Conservation (phyloP, 1,139 yeast genomes). For the Yamadazyma epiphylla region DNA sequence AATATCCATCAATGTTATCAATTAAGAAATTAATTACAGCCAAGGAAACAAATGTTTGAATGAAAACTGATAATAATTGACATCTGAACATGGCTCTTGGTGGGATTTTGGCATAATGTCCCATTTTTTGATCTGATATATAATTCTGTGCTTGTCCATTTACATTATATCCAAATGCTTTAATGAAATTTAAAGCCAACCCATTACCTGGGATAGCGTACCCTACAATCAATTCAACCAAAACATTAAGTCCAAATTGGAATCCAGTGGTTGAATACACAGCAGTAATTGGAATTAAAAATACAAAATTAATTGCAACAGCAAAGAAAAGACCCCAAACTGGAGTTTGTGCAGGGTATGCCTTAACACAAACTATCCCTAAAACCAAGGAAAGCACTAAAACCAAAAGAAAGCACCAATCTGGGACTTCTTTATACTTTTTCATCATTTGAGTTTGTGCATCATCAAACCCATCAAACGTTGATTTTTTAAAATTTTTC, state of each 20-base stretch:
- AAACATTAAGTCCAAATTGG: slow-evolving; percentile 47
- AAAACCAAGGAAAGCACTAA: slow-evolving; percentile 40
- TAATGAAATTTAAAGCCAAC: slow-evolving; percentile 50
- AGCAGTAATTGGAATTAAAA: slow-evolving; percentile 45
- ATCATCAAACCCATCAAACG: slow-evolving; percentile 47
- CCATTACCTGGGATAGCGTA: slow-evolving; percentile 60
- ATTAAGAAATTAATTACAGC: slow-evolving; percentile 54
- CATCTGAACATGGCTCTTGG: slow-evolving; percentile 56
- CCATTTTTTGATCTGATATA: slow-evolving; percentile 50
- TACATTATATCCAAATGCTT: slow-evolving; percentile 53
- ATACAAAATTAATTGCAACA: slow-evolving; percentile 45
- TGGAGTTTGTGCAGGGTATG: slow-evolving; percentile 44
- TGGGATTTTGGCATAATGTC: slow-evolving; percentile 53
- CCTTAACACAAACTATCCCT: slow-evolving; percentile 41
- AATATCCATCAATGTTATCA: slow-evolving; percentile 28
- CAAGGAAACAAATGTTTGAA: slow-evolving; percentile 40
- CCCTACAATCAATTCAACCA: slow-evolving; percentile 56
- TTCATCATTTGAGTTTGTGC: slow-evolving; percentile 52
- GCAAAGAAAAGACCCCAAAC: slow-evolving; percentile 53
- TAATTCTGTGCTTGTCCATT: slow-evolving; percentile 54
- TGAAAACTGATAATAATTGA: slow-evolving; percentile 39
- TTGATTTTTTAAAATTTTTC: slow-evolving; percentile 36
- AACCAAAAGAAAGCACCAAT: slow-evolving; percentile 49
- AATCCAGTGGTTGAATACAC: slow-evolving; percentile 50
- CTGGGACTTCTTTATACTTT: slow-evolving; percentile 55